phyloP scores from a whole-genome alignment of 169 alveolate species.

The Cryptosporidium parvum region DNA sequence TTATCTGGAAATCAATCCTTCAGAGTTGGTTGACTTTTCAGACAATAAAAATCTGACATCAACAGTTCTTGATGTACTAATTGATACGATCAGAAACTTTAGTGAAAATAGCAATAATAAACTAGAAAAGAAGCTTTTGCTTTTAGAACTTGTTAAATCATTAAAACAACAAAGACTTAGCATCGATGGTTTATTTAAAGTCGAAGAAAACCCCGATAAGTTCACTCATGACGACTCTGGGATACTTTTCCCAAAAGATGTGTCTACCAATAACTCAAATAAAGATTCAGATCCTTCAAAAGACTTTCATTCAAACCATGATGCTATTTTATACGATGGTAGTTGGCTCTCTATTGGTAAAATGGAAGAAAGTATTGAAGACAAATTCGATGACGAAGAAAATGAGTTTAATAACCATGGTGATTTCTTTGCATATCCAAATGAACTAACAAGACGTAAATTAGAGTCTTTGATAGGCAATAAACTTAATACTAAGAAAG shows the following conservation, averaged over 20 bases:
- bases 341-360: constrained; percentile 50
- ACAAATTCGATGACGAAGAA: background rate
- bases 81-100: background rate
- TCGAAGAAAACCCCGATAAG: background rate
- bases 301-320: background rate
- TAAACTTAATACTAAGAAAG: constrained; percentile 78
- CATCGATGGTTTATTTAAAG: constrained; percentile 12
- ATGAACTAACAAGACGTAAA: constrained; percentile 80
- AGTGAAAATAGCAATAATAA: background rate
- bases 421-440: constrained; percentile 77
- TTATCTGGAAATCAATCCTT: background rate
- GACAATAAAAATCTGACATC: background rate
- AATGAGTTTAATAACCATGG: constrained; percentile 10
- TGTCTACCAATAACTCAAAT: background rate
- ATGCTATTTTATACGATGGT: constrained; percentile 29
- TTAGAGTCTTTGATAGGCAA: constrained; percentile 80
- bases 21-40: constrained; percentile 26
- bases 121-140: constrained; percentile 15
- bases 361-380: constrained; percentile 28
- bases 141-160: constrained; percentile 22
- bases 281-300: background rate
- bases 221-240: constrained; percentile 4
- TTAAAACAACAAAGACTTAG: constrained; percentile 34
- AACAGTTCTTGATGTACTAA: background rate
- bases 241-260: background rate